Percentiles rank a stretch among this genome's conserved stretches.
Evolutionary conservation across 179 eudicot species (phyloP).

Genomic region (Corrigiola litoralis): DNA sequence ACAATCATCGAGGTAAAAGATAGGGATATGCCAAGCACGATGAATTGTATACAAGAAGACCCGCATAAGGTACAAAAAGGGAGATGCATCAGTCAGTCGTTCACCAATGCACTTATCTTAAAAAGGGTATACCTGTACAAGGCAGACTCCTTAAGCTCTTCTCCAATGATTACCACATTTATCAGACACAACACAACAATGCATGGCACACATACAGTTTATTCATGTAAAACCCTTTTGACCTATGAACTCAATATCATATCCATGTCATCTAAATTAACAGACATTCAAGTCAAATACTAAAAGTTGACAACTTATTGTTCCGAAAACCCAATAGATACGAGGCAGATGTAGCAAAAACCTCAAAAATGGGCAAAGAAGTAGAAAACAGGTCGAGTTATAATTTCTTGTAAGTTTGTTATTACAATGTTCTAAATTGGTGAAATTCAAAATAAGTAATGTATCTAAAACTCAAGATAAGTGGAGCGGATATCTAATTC

Average conservation of each 20-base stretch:
- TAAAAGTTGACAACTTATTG: neutral
- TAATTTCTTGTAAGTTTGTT: neutral
- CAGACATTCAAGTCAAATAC: neutral
- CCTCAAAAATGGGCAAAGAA: slow-evolving; percentile 2
- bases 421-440: slow-evolving; percentile 10
- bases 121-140: neutral
- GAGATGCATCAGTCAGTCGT: too few relatives aligned
- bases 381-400: neutral
- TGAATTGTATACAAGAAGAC: too few relatives aligned
- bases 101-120: too few relatives aligned
- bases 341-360: neutral
- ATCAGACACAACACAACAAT: neutral
- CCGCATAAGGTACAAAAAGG: too few relatives aligned
- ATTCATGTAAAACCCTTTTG: slow-evolving; percentile 1
- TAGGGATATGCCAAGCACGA: too few relatives aligned
- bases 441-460: neutral
- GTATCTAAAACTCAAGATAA: slow-evolving; percentile 52
- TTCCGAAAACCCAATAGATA: neutral
- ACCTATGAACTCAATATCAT: neutral
- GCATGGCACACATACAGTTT: neutral
- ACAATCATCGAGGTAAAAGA: too few relatives aligned
- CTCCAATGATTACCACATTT: neutral
- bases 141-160: neutral
- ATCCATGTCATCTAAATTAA: neutral
- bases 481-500: slow-evolving; percentile 59